Evolutionary conservation across 2,329 filamentous ascomycete species (phyloP), one percentile per base, ranked within the genome.

Genomic region (Nothophoma quercina): DNA sequence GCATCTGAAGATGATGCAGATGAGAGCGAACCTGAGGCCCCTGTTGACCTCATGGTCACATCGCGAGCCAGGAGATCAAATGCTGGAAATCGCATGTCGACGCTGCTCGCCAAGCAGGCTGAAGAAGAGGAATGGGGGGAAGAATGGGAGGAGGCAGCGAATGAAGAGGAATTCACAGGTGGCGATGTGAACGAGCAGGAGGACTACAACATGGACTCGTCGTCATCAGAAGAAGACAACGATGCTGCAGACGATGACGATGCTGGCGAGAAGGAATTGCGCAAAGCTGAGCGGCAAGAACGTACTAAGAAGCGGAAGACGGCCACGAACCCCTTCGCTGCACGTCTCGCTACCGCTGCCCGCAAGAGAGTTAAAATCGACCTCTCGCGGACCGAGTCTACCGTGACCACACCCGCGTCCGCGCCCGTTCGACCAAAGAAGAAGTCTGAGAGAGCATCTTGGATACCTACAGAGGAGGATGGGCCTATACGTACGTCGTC

Each of bases 251-350:
- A 93, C 62, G 85, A 95, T 60, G 91, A 96, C 33, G 74, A 95
- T 4, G 90, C 91, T 50, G 95, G 95, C 26, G 95, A 99, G 76
- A 89, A 88, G 65, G 91, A 96, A 75, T 74, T 99, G 47, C 87
- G 95, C 75, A 88, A 85, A 59, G 85, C 89, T 63, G 91, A 88
- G 51, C 87, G 86, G 53, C 88, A 88, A 64, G 84, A 75, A 45
- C 62, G 65, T 28, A 67, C 40, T 56, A 90, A 91, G 72, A 96
- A 96, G 76, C 86, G 91, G 61, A 96, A 93, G 69, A 85, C 88
- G 1, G 86, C 90, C 65, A 63, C 69, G n/a, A 74, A 74, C 39
- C 70, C 71, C 5, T 75, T 75, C 52, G 64, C 71, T 39, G 70
- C 67, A 42, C 55, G 66, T 69, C 34, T 73, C 68, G 51, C 65